phyloP scores from a whole-genome alignment of 768 basidiomycete genomes.

The Termitomyces heimii region DNA sequence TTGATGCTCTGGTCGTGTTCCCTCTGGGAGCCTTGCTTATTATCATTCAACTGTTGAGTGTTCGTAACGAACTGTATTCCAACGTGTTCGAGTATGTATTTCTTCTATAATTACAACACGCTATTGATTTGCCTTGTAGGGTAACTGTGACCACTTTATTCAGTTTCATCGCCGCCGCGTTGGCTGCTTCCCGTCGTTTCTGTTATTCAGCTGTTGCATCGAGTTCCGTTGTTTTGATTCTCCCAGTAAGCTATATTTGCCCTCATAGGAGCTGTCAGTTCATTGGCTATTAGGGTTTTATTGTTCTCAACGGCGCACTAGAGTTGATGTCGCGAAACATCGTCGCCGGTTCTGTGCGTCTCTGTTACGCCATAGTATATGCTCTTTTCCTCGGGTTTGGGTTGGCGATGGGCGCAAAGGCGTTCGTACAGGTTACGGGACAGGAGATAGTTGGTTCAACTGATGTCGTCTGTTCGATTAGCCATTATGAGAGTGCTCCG shows the following conservation, averaged over 20 bases:
- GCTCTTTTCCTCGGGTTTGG: constrained; percentile 79
- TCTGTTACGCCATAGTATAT: constrained; percentile 77
- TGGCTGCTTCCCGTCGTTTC: constrained; percentile 61
- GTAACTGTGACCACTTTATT: constrained; percentile 76
- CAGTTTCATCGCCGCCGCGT: constrained; percentile 72
- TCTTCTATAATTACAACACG: neutral
- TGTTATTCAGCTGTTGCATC: constrained; percentile 82
- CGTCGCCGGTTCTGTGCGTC: constrained; percentile 76
- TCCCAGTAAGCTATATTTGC: constrained; percentile 45
- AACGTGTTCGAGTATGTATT: constrained; percentile 67
- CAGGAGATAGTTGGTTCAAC: neutral
- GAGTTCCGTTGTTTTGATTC: constrained; percentile 71
- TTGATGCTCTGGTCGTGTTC: constrained; percentile 67
- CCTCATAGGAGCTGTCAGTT: constrained; percentile 10
- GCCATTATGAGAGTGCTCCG: constrained; percentile 49
- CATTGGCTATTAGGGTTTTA: constrained; percentile 39
- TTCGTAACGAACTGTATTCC: constrained; percentile 71
- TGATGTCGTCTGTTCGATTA: constrained; percentile 40
- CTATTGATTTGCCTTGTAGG: constrained; percentile 25
- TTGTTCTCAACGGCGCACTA: constrained; percentile 66
- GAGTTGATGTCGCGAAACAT: constrained; percentile 80
- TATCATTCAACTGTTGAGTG: constrained; percentile 62
- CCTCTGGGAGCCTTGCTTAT: constrained; percentile 76
- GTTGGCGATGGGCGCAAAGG: constrained; percentile 45
- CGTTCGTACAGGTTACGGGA: neutral